Percentiles rank a stretch among this genome's conserved stretches.
phyloP scores from a whole-genome alignment of 331 rosid species.

The Dryas integrifolia region DNA sequence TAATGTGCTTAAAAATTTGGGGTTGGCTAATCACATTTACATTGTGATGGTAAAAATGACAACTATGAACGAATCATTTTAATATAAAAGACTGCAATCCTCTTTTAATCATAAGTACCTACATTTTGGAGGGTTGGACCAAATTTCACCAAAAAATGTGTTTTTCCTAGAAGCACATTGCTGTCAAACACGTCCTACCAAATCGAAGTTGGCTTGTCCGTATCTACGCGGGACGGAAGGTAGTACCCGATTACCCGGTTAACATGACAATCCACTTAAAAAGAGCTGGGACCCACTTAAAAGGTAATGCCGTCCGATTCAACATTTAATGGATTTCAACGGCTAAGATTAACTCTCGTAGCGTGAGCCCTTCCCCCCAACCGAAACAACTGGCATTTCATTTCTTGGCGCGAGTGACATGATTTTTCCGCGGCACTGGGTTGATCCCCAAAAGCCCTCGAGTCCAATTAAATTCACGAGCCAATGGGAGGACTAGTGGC shows the following conservation, averaged over 20 bases:
- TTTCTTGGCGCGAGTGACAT: not conserved
- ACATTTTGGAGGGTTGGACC: not conserved
- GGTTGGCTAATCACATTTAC: too few relatives aligned
- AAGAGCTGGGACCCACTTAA: conserved; percentile 28
- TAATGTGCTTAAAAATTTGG: too few relatives aligned
- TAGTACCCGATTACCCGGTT: not conserved
- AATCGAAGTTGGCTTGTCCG: not conserved
- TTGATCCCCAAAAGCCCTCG: not conserved
- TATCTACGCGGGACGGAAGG: not conserved
- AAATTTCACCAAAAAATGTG: not conserved
- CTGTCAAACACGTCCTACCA: conserved; percentile 16
- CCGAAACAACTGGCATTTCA: not conserved
- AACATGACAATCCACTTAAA: not conserved
- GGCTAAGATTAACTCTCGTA: conserved; percentile 22
- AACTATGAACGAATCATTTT: not conserved
- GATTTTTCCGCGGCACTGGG: not conserved
- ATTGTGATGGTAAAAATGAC: too few relatives aligned
- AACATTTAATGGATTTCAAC: not conserved
- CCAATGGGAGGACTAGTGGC: not conserved
- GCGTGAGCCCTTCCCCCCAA: not conserved
- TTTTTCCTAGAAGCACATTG: not conserved
- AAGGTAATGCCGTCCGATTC: conserved; percentile 22
- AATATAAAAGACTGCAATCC: too few relatives aligned
- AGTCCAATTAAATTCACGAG: not conserved
- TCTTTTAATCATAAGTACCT: not conserved